Evolutionary conservation across 1,284 basidiomycete genomes (phyloP), one percentile per base, ranked within the genome.

Genomic region (Apiotrichum gamsii): DNA sequence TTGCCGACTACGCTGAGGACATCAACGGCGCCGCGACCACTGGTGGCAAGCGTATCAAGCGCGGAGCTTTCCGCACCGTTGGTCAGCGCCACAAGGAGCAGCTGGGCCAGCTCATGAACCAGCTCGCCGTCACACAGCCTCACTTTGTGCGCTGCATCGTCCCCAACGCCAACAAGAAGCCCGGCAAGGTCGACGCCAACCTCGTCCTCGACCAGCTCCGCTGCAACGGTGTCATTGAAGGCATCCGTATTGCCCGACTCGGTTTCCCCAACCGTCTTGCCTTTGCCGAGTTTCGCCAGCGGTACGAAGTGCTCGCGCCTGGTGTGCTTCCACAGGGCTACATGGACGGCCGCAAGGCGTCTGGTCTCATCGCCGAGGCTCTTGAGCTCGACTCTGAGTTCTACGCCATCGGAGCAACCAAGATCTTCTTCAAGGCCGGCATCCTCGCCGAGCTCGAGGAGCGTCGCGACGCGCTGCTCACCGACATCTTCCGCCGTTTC

Each of bases 81-180:
- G 91, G 80, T 1, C 95, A 98, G 68, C 78, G 93, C 33, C 95
- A 98, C 75, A 95, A 91, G 67, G 95, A 98, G 72, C 94, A 98
- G 69, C 80, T 98, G 9, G 79, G 84, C 14, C 87, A 87, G 62
- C 78, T 99, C 42, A 96, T 98, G 90, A 71, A 75, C 6, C 94
- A 98, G 68, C 78, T 99, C 8, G 82, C 87, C 46, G 83, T 87
- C 1, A 99, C 95, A 0, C 93, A 98, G 66, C 95, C 95, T 0
- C 95, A 99, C 72, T 99, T 98, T 69, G 89, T 99, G 11, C 82
- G 95, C 37, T 99, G 95, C 69, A 98, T 99, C 62, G 94, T 98
- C 1, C 95, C 95, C 1, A 99, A 99, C 64, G 76, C 79, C 5
- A 78, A 83, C 68, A 98, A 98, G 79, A 88, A 87, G 64, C 90